These are phyloP conservation scores for Rhodomyrtus psidioides DNA, from an alignment of 441 rosid genomes.

Conservation along the genomic window DNA sequence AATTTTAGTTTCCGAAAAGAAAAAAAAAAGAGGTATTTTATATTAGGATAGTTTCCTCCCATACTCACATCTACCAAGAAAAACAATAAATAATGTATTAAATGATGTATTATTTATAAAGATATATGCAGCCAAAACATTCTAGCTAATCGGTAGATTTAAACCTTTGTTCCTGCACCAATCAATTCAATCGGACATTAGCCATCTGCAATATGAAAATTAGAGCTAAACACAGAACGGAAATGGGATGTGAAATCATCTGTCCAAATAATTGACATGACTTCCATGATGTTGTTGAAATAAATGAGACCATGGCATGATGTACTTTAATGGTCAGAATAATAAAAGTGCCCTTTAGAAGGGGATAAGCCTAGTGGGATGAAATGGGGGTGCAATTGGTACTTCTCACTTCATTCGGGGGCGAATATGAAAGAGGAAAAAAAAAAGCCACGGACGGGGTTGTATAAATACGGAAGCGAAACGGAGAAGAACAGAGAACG, in stretches of 20 bases:
- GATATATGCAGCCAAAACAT: neutral
- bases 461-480: neutral
- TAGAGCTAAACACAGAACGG: neutral
- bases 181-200: neutral
- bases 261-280: neutral
- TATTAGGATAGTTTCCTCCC: neutral
- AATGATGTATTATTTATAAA: neutral
- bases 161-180: neutral
- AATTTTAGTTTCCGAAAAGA: neutral
- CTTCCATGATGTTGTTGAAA: neutral
- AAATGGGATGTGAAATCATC: neutral
- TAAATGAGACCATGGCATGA: neutral
- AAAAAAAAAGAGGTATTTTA: neutral
- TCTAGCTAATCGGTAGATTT: neutral
- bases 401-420: neutral
- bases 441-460: neutral
- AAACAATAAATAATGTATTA: neutral
- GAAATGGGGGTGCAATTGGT: neutral
- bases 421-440: neutral
- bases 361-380: neutral
- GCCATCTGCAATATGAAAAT: neutral
- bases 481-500: neutral
- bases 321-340: neutral
- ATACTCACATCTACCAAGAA: neutral
- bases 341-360: neutral